Evolutionary conservation across 1,284 basidiomycete species (phyloP).

Genomic region (Tylopilus sp.): DNA sequence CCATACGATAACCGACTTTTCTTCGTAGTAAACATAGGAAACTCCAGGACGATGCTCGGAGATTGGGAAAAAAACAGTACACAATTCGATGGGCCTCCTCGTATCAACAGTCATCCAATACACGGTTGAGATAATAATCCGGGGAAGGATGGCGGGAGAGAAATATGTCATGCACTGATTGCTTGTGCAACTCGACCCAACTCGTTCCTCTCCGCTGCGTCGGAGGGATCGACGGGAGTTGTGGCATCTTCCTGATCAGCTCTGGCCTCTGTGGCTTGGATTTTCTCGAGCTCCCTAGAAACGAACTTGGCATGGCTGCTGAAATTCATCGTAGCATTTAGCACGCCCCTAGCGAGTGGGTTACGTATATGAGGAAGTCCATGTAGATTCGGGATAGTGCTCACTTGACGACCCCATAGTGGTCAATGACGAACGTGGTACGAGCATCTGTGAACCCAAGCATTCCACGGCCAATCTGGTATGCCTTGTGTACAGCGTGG

Average conservation of each 20-base stretch:
- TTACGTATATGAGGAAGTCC: neutral
- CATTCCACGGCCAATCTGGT: conserved; percentile 59
- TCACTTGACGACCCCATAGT: conserved; percentile 60
- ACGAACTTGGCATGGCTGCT: conserved; percentile 66
- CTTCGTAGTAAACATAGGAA: neutral
- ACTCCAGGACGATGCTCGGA: neutral
- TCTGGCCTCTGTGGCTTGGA: conserved; percentile 33
- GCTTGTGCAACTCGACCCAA: conserved; percentile 19
- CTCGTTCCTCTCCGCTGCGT: conserved; percentile 14
- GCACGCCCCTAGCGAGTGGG: conserved; percentile 41
- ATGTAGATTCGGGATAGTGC: neutral
- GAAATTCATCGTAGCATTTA: conserved; percentile 57
- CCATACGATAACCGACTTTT: neutral
- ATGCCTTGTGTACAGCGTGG: conserved; percentile 59
- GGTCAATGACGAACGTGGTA: conserved; percentile 73
- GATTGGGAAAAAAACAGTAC: neutral
- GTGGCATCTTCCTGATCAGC: neutral
- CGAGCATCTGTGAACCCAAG: conserved; percentile 64
- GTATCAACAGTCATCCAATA: neutral
- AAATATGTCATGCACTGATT: conserved; percentile 14
- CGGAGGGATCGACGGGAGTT: conserved; percentile 4
- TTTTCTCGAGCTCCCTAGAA: conserved; percentile 55
- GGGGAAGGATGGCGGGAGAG: neutral
- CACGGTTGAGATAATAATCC: neutral
- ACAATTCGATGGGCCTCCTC: neutral